Percentiles rank a stretch among this genome's conserved stretches.
Evolutionary conservation across 306 rosid genomes (phyloP).

Genomic region (Luffa aegyptiaca): DNA sequence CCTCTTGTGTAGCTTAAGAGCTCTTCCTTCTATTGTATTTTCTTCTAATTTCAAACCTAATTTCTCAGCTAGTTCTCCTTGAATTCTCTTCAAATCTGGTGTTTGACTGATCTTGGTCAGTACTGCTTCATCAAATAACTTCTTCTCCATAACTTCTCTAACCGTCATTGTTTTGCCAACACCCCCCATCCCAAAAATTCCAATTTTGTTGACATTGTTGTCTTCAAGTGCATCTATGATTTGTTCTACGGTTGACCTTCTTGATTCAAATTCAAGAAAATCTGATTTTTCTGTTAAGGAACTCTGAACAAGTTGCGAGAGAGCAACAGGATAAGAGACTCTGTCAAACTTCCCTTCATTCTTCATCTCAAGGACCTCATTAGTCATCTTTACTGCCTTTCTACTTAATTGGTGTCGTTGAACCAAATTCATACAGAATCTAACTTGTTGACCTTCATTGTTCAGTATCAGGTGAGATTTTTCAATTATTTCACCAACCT

Average conservation of each 20-base stretch:
- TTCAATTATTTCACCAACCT: not conserved
- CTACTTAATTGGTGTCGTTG: not conserved
- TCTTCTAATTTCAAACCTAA: not conserved
- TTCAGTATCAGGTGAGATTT: not conserved
- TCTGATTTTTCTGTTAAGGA: not conserved
- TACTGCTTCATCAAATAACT: not conserved
- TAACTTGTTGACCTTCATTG: not conserved
- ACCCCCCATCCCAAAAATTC: slow-evolving; percentile 9
- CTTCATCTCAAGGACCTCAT: not conserved
- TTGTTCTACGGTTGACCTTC: not conserved
- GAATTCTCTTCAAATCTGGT: not conserved
- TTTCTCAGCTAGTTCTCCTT: not conserved
- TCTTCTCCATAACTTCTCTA: not conserved
- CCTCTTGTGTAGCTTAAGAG: not conserved
- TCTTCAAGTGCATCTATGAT: not conserved
- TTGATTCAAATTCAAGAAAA: not conserved
- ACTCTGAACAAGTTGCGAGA: not conserved
- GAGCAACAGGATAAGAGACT: not conserved
- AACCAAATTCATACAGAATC: not conserved
- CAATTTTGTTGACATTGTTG: not conserved
- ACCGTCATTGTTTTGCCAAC: slow-evolving; percentile 15
- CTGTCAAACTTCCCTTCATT: not conserved
- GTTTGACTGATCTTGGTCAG: not conserved
- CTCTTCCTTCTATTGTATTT: not conserved
- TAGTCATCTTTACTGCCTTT: not conserved